Conservation (phyloP, 257 asterid genomes). For the Solanum clarkiae region DNA sequence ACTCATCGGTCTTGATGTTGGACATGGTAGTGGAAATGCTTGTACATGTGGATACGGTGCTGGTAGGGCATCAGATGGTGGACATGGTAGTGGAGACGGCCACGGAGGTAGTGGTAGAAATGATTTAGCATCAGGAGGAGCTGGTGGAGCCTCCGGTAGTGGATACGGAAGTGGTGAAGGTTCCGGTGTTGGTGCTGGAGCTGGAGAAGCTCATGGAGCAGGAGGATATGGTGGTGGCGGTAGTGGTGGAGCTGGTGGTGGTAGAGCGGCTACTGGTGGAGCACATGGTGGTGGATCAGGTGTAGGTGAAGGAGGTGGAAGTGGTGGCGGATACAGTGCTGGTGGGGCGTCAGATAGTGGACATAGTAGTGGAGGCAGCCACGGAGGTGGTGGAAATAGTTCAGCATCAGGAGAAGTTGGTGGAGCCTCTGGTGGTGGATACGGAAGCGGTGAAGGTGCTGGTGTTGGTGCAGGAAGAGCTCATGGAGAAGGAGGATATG, state of each 20-base stretch:
- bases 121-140: too few relatives aligned
- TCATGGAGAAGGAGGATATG: neutral
- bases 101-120: too few relatives aligned
- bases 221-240: neutral
- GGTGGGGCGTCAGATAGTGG: neutral
- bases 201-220: too few relatives aligned
- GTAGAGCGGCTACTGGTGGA: conserved; percentile 13
- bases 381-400: too few relatives aligned
- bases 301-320: conserved; percentile 18
- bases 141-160: too few relatives aligned
- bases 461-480: too few relatives aligned
- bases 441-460: too few relatives aligned
- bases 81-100: neutral
- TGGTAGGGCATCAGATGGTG: conserved; percentile 8
- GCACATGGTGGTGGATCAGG: conserved; percentile 19
- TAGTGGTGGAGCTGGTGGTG: neutral
- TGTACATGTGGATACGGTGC: conserved; percentile 6
- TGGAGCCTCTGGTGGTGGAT: too few relatives aligned
- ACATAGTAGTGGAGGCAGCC: neutral
- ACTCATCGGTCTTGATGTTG: conserved; percentile 20
- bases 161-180: too few relatives aligned
- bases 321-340: conserved; percentile 9
- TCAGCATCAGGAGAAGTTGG: too few relatives aligned
- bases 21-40: conserved; percentile 10
- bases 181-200: too few relatives aligned